Evolutionary conservation across 2,329 filamentous ascomycete species (phyloP).

Genomic region (Neofusicoccum sp.): DNA sequence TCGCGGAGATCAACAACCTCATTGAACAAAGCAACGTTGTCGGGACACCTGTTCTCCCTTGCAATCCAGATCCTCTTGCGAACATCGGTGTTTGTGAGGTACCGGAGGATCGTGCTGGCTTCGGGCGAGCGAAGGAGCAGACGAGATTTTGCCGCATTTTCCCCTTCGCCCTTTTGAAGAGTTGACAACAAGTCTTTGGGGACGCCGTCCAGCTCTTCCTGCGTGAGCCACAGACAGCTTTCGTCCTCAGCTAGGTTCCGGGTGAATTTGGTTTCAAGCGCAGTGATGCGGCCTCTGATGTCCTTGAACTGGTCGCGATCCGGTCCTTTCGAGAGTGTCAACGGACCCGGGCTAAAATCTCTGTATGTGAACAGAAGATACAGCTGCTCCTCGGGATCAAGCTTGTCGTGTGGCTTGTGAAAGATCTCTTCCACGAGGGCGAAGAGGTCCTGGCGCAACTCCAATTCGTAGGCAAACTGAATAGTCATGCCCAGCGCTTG

Average conservation of each 20-base stretch:
- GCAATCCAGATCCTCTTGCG: constrained; percentile 38
- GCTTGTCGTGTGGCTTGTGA: too few relatives aligned
- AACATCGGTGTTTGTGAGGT: constrained; percentile 46
- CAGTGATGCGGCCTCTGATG: constrained; percentile 51
- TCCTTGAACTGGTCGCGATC: constrained; percentile 52
- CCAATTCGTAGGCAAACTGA: too few relatives aligned
- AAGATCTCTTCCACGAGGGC: too few relatives aligned
- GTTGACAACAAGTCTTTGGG: constrained; percentile 48
- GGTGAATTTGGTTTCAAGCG: constrained; percentile 50
- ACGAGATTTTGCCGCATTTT: constrained; percentile 48
- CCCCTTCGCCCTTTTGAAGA: constrained; percentile 48
- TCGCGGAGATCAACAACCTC: constrained; percentile 51
- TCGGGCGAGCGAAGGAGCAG: constrained; percentile 53
- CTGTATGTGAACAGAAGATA: too few relatives aligned
- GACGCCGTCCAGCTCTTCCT: constrained; percentile 48
- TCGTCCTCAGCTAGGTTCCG: constrained; percentile 52
- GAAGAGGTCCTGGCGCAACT: too few relatives aligned
- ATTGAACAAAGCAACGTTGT: constrained; percentile 49
- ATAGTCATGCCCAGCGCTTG: too few relatives aligned
- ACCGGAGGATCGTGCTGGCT: constrained; percentile 49
- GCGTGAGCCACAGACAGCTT: constrained; percentile 52
- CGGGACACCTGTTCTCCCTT: not conserved
- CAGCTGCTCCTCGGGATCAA: too few relatives aligned
- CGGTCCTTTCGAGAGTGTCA: too few relatives aligned
- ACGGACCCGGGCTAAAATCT: too few relatives aligned